Percentiles rank a stretch among this genome's conserved stretches.
Conservation (phyloP, 208 protist genomes). For the Leishmania major region DNA sequence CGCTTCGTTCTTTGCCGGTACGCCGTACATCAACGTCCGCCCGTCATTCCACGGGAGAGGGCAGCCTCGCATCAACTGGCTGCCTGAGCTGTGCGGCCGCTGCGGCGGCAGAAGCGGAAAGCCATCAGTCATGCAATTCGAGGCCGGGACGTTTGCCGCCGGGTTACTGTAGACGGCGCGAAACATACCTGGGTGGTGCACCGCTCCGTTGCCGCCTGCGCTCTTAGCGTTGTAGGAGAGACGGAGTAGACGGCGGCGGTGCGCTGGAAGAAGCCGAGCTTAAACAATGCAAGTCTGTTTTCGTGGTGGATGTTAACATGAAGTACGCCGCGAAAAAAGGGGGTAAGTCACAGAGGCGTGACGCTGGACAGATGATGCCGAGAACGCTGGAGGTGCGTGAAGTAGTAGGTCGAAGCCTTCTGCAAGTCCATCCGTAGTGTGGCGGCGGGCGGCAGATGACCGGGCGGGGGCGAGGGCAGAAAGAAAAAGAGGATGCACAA, state of each 20-base stretch:
- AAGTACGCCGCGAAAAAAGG: neutral
- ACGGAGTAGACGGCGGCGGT: neutral
- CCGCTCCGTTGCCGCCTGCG: neutral
- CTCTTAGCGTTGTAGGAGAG: neutral
- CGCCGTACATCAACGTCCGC: neutral
- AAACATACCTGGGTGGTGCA: constrained; percentile 9
- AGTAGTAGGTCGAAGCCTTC: neutral
- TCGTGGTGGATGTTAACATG: neutral
- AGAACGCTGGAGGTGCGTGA: neutral
- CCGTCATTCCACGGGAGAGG: neutral
- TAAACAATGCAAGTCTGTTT: neutral
- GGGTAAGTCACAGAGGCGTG: neutral
- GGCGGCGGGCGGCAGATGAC: neutral
- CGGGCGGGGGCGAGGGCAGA: neutral
- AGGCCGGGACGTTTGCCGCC: neutral
- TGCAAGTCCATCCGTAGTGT: neutral
- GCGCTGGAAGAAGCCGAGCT: neutral
- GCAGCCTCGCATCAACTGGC: neutral
- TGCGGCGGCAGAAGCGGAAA: neutral
- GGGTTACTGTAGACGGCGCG: constrained; percentile 4
- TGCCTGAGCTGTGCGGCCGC: neutral
- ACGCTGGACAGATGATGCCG: neutral
- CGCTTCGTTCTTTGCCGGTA: neutral
- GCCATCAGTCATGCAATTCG: neutral
- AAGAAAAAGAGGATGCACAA: no score